phyloP scores from a whole-genome alignment of 768 basidiomycete genomes.

The Kwoniella botswanensis region DNA sequence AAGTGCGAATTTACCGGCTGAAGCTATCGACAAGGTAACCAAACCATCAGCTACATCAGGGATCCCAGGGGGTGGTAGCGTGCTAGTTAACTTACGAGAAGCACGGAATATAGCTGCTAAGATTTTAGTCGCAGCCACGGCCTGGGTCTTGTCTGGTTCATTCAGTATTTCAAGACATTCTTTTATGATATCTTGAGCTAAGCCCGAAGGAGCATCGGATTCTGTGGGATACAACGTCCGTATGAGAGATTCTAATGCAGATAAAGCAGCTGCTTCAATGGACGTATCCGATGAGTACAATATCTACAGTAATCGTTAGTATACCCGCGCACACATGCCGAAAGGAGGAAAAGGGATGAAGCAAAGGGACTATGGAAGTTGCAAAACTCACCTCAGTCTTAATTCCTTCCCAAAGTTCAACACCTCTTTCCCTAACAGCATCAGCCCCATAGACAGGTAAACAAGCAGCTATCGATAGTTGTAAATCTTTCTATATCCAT shows the following conservation, averaged over 20 bases:
- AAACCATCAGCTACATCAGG: slow-evolving; percentile 1
- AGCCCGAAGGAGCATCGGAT: slow-evolving; percentile 61
- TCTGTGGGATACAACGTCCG: slow-evolving; percentile 68
- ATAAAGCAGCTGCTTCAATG: slow-evolving; percentile 76
- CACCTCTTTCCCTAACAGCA: slow-evolving; percentile 67
- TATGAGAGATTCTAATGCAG: slow-evolving; percentile 73
- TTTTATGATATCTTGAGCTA: slow-evolving; percentile 75
- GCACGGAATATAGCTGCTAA: slow-evolving; percentile 77
- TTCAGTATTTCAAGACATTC: slow-evolving; percentile 79
- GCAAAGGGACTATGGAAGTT: no score
- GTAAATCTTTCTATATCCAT: slow-evolving; percentile 73
- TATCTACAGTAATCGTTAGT: slow-evolving; percentile 64
- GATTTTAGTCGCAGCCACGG: slow-evolving; percentile 82
- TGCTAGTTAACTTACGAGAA: slow-evolving; percentile 66
- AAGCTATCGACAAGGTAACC: slow-evolving; percentile 61
- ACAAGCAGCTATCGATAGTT: slow-evolving; percentile 75
- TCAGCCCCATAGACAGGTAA: slow-evolving; percentile 81
- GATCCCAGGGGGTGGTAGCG: background rate
- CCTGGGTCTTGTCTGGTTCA: slow-evolving; percentile 93
- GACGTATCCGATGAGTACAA: slow-evolving; percentile 84
- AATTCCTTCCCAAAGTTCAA: slow-evolving; percentile 85
- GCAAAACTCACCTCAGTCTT: slow-evolving; percentile 76
- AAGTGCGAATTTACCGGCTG: slow-evolving; percentile 71
- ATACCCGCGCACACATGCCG: background rate
- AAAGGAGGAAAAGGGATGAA: no score